A percentile compares a stretch with the other conserved stretches of the same genome.
These are phyloP conservation scores for Arthromyces matolae DNA, from an alignment of 768 basidiomycete genomes.

Conservation along the genomic window DNA sequence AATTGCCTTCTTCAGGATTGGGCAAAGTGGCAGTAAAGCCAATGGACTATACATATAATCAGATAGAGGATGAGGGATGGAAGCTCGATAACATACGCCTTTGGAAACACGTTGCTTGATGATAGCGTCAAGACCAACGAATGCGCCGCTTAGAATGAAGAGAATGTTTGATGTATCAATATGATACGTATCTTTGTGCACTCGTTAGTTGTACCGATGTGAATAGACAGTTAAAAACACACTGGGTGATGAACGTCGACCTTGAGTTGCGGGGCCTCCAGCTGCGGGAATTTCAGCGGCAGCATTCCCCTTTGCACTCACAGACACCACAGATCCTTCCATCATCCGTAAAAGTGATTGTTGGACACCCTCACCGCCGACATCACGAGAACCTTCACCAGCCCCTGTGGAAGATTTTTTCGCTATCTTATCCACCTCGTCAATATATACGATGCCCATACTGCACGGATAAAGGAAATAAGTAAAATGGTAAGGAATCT, in stretches of 20 bases:
- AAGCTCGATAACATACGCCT: constrained; percentile 58
- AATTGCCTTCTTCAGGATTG: constrained; percentile 32
- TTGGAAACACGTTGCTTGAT: constrained; percentile 78
- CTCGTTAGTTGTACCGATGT: too few relatives aligned
- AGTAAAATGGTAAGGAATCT: constrained; percentile 1
- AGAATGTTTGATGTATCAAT: constrained; percentile 89
- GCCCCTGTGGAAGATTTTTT: constrained; percentile 53
- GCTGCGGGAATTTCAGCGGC: constrained; percentile 41
- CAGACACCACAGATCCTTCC: constrained; percentile 84
- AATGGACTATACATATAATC: constrained; percentile 59
- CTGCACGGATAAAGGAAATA: constrained; percentile 34
- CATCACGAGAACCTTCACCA: constrained; percentile 79
- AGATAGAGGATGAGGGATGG: too few relatives aligned
- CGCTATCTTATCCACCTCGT: constrained; percentile 94
- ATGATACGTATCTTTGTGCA: constrained; percentile 64
- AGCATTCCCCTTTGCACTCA: constrained; percentile 66
- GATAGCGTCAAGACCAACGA: constrained; percentile 84
- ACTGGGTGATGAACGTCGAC: constrained; percentile 45
- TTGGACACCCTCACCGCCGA: constrained; percentile 95
- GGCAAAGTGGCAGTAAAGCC: constrained; percentile 62
- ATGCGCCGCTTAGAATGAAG: constrained; percentile 95
- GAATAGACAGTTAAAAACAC: too few relatives aligned
- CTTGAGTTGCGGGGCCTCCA: constrained; percentile 42
- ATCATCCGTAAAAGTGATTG: constrained; percentile 91
- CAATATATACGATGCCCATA: constrained; percentile 93